Conservation (phyloP, 129 eudicot genomes). For the Cynara cardunculus region DNA sequence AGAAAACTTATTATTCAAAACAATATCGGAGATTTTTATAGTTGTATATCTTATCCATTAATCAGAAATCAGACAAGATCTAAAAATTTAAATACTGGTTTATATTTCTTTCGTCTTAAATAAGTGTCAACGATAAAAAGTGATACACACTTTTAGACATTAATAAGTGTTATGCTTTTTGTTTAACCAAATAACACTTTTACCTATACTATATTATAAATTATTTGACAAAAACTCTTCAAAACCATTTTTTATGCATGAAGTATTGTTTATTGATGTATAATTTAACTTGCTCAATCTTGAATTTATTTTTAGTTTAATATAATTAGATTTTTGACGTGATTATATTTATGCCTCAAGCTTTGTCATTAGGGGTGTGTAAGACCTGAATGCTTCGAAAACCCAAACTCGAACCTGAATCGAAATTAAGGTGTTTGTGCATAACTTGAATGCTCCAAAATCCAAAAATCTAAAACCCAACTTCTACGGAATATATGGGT, state of each 20-base stretch:
- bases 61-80: background rate
- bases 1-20: background rate
- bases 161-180: too few species aligned
- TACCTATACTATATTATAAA: too few species aligned
- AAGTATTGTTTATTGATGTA: too few species aligned
- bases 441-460: background rate
- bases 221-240: too few species aligned
- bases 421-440: background rate
- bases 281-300: background rate
- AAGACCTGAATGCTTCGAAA: background rate
- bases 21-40: background rate
- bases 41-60: background rate
- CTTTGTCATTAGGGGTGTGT: background rate
- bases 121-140: too few species aligned
- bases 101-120: too few species aligned
- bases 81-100: background rate
- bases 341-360: background rate
- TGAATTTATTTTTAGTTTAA: background rate
- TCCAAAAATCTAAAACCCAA: background rate
- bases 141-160: too few species aligned
- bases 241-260: too few species aligned
- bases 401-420: background rate
- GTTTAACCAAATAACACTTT: too few species aligned
- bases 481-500: too few species aligned
- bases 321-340: background rate